Percentiles rank a stretch among this genome's conserved stretches.
Evolutionary conservation across 1,139 yeast genomes (phyloP).

Genomic region (Yamadazyma kanchanaburiensis): DNA sequence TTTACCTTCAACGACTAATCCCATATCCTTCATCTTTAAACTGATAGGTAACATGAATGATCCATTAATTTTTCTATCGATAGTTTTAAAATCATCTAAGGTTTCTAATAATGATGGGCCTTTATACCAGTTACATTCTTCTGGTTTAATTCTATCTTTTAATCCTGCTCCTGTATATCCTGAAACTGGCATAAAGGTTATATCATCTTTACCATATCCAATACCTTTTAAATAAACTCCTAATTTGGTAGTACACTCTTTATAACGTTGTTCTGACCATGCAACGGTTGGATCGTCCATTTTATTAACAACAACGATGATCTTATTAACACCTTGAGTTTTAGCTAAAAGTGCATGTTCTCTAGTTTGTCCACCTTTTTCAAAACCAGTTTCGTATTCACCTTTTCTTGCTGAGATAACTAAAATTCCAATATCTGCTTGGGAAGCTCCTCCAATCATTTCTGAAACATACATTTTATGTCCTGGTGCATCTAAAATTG

Average conservation of each 20-base stretch:
- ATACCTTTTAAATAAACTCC: constrained; percentile 78
- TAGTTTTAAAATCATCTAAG: constrained; percentile 77
- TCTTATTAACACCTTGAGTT: constrained; percentile 95
- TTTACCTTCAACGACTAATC: constrained; percentile 97
- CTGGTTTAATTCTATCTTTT: constrained; percentile 69
- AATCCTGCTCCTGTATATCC: constrained; percentile 97
- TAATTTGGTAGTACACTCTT: constrained; percentile 87
- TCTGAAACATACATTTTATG: constrained; percentile 98
- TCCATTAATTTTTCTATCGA: constrained; percentile 83
- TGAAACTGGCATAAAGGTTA: constrained; percentile 92
- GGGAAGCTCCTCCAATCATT: constrained; percentile 99
- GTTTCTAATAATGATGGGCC: constrained; percentile 92
- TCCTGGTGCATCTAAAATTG: constrained; percentile 98
- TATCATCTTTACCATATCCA: constrained; percentile 85
- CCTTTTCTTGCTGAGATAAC: constrained; percentile 98
- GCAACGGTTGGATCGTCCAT: constrained; percentile 97
- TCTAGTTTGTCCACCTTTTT: constrained; percentile 98
- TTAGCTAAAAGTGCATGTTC: constrained; percentile 97
- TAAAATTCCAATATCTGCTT: constrained; percentile 95
- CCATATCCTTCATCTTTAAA: constrained; percentile 93
- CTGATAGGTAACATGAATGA: constrained; percentile 97
- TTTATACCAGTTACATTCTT: constrained; percentile 85
- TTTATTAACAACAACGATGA: constrained; percentile 92
- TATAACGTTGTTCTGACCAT: constrained; percentile 96
- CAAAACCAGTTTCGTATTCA: constrained; percentile 98